These are phyloP conservation scores for Pyricularia sp. DNA, from an alignment of 2,329 filamentous ascomycete species.

Conservation along the genomic window DNA sequence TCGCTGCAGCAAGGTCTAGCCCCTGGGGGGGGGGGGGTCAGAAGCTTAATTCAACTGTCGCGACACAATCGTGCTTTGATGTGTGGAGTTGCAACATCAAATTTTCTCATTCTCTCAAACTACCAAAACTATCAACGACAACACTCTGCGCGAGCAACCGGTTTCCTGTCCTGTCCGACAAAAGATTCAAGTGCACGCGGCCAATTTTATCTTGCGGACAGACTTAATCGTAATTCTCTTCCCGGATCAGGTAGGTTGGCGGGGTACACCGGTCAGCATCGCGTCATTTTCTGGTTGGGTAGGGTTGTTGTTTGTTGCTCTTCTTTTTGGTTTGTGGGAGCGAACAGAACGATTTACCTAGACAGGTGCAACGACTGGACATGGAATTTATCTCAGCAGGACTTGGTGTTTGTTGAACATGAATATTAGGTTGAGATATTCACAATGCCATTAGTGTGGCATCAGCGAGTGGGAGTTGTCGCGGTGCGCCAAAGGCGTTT, in stretches of 20 bases:
- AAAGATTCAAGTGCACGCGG: background rate
- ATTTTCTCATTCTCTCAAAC: background rate
- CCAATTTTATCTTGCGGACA: background rate
- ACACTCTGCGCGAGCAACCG: background rate
- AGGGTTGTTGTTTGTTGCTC: background rate
- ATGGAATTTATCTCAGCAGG: background rate
- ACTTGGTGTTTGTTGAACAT: background rate
- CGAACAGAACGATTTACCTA: background rate
- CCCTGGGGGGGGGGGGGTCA: background rate
- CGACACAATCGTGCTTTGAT: background rate
- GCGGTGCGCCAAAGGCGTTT: background rate
- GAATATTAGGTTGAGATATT: background rate
- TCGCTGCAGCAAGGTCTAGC: background rate
- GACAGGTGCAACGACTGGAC: background rate
- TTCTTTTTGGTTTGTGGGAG: background rate
- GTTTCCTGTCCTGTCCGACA: background rate
- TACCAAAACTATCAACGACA: background rate
- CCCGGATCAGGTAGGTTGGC: background rate
- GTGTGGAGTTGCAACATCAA: background rate
- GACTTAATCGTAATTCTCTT: background rate
- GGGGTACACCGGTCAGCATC: no score
- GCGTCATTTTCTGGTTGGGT: no score
- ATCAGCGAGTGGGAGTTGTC: background rate
- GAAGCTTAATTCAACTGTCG: background rate
- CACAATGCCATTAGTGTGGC: background rate